A percentile compares a stretch with the other conserved stretches of the same genome.
Evolutionary conservation across 345 rosid species (phyloP).

Genomic region (Rhodomyrtus tomentosa): DNA sequence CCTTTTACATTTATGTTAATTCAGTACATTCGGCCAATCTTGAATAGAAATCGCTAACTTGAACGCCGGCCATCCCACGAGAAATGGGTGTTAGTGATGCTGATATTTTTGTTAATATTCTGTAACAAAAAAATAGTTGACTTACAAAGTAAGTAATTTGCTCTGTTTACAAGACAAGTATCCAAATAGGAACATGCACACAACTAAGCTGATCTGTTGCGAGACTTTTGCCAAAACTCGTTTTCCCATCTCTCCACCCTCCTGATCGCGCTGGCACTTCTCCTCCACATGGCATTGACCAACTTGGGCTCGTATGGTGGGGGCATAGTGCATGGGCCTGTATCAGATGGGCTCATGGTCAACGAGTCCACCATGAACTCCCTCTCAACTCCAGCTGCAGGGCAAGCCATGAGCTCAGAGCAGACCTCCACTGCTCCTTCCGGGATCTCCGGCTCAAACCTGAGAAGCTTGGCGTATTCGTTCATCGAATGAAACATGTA

Average conservation of each 20-base stretch:
- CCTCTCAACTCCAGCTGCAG: conserved; percentile 21
- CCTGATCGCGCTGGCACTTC: conserved; percentile 18
- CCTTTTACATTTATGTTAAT: no score
- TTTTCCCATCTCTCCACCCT: conserved; percentile 61
- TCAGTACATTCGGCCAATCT: no score
- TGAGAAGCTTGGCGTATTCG: conserved; percentile 56
- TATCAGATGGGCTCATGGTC: conserved; percentile 29
- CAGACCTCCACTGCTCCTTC: conserved; percentile 40
- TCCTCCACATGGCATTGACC: conserved; percentile 16
- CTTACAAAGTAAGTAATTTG: not conserved
- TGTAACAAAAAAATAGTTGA: not conserved
- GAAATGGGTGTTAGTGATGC: no score
- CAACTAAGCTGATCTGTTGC: not conserved
- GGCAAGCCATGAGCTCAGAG: conserved; percentile 46
- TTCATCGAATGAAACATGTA: conserved; percentile 69
- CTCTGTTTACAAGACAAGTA: not conserved
- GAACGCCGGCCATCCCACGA: fast-evolving
- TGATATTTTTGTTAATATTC: no score
- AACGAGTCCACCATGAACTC: conserved; percentile 44
- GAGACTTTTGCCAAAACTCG: conserved; percentile 20
- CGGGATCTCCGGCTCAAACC: conserved; percentile 35
- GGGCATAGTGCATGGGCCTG: conserved; percentile 46
- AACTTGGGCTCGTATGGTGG: conserved; percentile 39
- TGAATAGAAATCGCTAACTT: no score
- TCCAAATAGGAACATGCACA: not conserved